phyloP scores from a whole-genome alignment of 1,284 basidiomycete genomes.

The Naganishia sp. region DNA sequence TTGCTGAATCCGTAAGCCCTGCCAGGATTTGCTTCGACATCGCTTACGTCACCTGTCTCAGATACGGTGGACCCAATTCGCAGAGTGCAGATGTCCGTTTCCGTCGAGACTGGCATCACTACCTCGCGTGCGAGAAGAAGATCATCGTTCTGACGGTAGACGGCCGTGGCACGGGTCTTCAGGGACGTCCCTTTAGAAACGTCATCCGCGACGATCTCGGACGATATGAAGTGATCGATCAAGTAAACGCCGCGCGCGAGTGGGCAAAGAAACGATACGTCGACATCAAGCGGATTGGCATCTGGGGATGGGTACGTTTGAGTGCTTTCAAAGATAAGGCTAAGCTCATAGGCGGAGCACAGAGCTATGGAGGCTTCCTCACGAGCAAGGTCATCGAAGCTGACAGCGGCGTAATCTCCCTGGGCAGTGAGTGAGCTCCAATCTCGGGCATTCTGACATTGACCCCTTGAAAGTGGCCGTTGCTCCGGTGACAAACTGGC shows the following conservation, averaged over 20 bases:
- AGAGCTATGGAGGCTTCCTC: slow-evolving; percentile 95
- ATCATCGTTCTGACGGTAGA: slow-evolving; percentile 88
- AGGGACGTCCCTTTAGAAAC: slow-evolving; percentile 78
- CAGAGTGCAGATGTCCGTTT: slow-evolving; percentile 73
- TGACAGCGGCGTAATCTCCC: slow-evolving; percentile 75
- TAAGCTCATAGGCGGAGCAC: slow-evolving; percentile 11
- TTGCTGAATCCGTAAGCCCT: slow-evolving; percentile 74
- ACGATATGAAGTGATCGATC: slow-evolving; percentile 80
- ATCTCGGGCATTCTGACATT: background rate
- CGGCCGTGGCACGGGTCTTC: slow-evolving; percentile 90
- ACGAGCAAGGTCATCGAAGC: slow-evolving; percentile 86
- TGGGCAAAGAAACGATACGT: slow-evolving; percentile 54
- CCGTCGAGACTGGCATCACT: slow-evolving; percentile 79
- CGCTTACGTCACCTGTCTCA: slow-evolving; percentile 42
- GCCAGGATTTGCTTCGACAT: slow-evolving; percentile 1
- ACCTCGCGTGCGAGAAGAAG: slow-evolving; percentile 75
- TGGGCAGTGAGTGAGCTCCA: slow-evolving; percentile 67
- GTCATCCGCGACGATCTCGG: slow-evolving; percentile 82
- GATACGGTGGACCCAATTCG: slow-evolving; percentile 86
- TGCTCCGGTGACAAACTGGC: slow-evolving; percentile 73
- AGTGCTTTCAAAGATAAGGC: slow-evolving; percentile 5
- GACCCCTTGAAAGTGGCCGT: slow-evolving; percentile 38
- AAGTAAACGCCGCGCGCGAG: slow-evolving; percentile 71
- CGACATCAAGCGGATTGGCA: slow-evolving; percentile 73
- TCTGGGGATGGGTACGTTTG: slow-evolving; percentile 86